Conservation (phyloP, 768 basidiomycete genomes). For the Auriscalpium microsporum region DNA sequence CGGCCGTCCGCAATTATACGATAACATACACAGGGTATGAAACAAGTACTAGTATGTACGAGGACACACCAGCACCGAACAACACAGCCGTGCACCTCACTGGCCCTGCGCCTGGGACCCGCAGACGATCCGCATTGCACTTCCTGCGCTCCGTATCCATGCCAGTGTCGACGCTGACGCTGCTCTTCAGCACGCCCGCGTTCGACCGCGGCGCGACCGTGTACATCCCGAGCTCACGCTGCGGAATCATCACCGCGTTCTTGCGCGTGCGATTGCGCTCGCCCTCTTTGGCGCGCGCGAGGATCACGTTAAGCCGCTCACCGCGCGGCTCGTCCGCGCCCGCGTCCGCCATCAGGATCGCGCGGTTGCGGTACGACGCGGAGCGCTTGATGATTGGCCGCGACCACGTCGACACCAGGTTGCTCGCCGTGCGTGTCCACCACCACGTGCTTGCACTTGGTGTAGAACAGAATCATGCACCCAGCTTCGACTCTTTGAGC, state of each 20-base stretch:
- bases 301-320: conserved; percentile 60
- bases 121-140: conserved; percentile 67
- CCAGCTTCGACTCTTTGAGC: conserved; percentile 86
- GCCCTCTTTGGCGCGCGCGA: conserved; percentile 55
- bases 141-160: conserved; percentile 65
- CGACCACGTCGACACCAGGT: conserved; percentile 81
- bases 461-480: conserved; percentile 93
- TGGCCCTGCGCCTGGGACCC: conserved; percentile 12
- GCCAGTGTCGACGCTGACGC: conserved; percentile 59
- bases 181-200: conserved; percentile 42
- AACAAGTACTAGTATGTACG: neutral
- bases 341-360: conserved; percentile 49
- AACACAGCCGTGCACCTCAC: neutral
- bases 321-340: conserved; percentile 28
- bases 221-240: conserved; percentile 66
- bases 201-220: conserved; percentile 65
- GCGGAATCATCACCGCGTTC: conserved; percentile 80
- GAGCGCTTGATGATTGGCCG: conserved; percentile 88
- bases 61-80: neutral
- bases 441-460: conserved; percentile 85
- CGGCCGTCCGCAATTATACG: neutral
- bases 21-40: neutral
- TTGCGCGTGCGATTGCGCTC: conserved; percentile 64
- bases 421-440: conserved; percentile 73
- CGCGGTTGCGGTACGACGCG: conserved; percentile 69